Conservation (phyloP, 169 alveolate genomes). For the Cystoisospora suis region DNA sequence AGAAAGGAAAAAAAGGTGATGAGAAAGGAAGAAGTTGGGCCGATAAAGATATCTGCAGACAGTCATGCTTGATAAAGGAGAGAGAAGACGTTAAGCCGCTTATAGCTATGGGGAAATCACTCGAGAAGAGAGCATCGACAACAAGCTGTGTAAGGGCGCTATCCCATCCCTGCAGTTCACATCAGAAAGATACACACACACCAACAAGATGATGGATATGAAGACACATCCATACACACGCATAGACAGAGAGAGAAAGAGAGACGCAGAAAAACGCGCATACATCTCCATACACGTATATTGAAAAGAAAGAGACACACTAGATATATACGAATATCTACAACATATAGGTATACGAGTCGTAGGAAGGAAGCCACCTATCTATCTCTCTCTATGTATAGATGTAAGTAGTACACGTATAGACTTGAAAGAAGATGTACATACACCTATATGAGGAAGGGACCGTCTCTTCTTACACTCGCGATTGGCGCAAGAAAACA, state of each 20-base stretch:
- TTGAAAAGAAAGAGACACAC: not conserved
- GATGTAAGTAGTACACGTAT: no score
- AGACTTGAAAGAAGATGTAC: no score
- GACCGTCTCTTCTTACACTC: no score
- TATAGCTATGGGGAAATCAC: not conserved
- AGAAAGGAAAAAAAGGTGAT: no score
- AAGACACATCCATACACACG: not conserved
- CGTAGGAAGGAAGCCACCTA: not conserved
- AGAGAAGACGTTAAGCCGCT: not conserved
- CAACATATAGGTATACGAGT: not conserved
- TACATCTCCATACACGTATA: not conserved
- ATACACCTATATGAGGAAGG: no score
- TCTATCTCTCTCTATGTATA: no score
- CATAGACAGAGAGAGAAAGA: not conserved
- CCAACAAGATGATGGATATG: not conserved
- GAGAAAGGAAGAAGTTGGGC: not conserved
- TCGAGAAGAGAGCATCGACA: not conserved
- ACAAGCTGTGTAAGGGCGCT: conserved; percentile 21
- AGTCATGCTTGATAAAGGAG: not conserved
- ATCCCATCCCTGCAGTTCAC: conserved; percentile 29
- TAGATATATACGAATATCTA: not conserved
- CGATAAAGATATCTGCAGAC: not conserved
- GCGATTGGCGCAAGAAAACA: no score
- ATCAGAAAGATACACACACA: not conserved
- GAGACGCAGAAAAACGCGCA: not conserved